Percentiles rank a stretch among this genome's conserved stretches.
Conservation (phyloP, 352 stramenopile genomes). For the Chrysophaeum taylorii region DNA sequence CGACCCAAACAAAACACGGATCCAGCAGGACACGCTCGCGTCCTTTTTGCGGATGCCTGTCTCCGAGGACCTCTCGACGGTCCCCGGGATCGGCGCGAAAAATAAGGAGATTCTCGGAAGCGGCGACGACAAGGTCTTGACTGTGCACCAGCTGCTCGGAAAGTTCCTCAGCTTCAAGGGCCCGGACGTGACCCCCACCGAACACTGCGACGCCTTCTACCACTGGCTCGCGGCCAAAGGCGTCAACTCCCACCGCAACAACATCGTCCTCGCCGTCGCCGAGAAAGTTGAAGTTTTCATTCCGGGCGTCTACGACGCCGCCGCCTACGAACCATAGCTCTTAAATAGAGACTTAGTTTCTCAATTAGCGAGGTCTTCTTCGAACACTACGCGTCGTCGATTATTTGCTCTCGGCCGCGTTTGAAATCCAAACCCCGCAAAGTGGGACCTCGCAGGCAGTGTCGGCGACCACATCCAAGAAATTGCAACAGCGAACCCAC, state of each 20-base stretch:
- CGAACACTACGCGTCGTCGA: no score
- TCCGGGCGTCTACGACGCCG: constrained; percentile 4
- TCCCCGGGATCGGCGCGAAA: constrained; percentile 27
- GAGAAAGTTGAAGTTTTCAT: constrained; percentile 6
- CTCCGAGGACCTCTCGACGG: constrained; percentile 15
- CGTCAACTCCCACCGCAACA: constrained; percentile 1
- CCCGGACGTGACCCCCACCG: constrained; percentile 22
- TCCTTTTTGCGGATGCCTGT: constrained; percentile 24
- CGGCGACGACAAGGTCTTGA: constrained; percentile 22
- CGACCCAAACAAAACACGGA: constrained; percentile 22
- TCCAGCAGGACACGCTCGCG: constrained; percentile 21
- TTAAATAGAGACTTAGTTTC: no score
- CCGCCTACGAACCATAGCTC: no score
- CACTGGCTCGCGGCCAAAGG: constrained; percentile 21
- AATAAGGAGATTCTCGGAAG: constrained; percentile 21
- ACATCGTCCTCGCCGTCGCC: constrained; percentile 10
- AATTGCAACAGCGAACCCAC: no score
- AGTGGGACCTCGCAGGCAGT: no score
- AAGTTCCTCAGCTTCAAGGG: constrained; percentile 32
- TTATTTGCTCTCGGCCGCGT: no score
- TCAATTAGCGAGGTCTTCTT: no score
- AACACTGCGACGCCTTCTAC: constrained; percentile 34
- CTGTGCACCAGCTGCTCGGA: constrained; percentile 30
- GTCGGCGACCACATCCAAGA: no score
- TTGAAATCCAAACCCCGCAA: no score